Evolutionary conservation across 768 basidiomycete genomes (phyloP).

Genomic region (Strobilomyces dryophilus): DNA sequence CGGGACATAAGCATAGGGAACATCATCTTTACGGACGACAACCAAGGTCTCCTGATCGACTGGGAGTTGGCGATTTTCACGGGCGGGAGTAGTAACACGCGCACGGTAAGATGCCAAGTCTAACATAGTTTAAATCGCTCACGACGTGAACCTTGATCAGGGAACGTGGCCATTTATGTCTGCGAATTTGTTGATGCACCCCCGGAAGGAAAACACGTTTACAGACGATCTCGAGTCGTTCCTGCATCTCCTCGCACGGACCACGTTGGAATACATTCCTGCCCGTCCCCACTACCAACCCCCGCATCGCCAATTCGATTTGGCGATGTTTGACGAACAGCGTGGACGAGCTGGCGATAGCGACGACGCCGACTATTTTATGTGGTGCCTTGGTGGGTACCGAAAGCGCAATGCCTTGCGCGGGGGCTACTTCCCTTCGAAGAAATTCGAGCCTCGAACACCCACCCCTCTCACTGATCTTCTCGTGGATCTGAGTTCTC

Average conservation of each 20-base stretch:
- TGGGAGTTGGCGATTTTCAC: constrained; percentile 20
- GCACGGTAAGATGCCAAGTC: background rate
- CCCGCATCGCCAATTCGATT: too few species aligned
- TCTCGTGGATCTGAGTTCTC: background rate
- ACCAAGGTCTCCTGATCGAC: constrained; percentile 15
- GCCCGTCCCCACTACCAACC: too few species aligned
- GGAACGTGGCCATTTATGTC: constrained; percentile 10
- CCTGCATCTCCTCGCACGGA: constrained; percentile 11
- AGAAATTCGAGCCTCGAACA: background rate
- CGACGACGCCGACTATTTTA: too few species aligned
- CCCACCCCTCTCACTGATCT: background rate
- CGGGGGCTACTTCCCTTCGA: background rate
- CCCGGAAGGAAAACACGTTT: constrained; percentile 17
- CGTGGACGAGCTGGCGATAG: too few species aligned
- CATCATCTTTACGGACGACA: constrained; percentile 17
- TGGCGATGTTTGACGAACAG: too few species aligned
- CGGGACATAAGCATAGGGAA: constrained; percentile 29
- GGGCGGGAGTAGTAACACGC: background rate
- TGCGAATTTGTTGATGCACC: constrained; percentile 12
- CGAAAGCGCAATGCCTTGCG: background rate
- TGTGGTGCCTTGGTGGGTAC: background rate
- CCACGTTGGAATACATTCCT: too few species aligned
- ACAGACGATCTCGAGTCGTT: constrained; percentile 34
- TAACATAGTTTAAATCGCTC: background rate
- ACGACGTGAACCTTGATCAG: background rate